A percentile compares a stretch with the other conserved stretches of the same genome.
These are phyloP conservation scores for Ehretia macrophylla DNA, from an alignment of 257 asterid species.

Conservation along the genomic window DNA sequence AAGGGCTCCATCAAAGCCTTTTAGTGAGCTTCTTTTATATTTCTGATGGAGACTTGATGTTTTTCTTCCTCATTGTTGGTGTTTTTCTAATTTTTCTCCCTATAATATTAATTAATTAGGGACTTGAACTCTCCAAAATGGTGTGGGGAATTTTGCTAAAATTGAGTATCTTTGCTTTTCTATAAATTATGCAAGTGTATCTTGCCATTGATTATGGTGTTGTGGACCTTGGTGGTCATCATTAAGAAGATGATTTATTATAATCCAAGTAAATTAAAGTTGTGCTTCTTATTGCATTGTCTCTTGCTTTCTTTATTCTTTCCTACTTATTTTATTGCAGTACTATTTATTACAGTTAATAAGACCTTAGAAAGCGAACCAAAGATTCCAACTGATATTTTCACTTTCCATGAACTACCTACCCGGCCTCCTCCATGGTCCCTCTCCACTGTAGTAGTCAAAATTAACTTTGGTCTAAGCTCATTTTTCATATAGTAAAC, in stretches of 20 bases:
- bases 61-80: not conserved
- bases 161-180: conserved; percentile 24
- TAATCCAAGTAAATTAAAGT: conserved; percentile 12
- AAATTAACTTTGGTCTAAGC: no score
- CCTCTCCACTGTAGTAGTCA: no score
- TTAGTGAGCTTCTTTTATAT: conserved; percentile 9
- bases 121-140: conserved; percentile 41
- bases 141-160: conserved; percentile 48
- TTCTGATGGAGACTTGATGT: not conserved
- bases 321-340: no score
- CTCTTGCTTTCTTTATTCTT: no score
- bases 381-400: no score
- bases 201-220: conserved; percentile 57
- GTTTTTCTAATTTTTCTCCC: conserved; percentile 20
- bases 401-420: no score
- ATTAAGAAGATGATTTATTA: conserved; percentile 45
- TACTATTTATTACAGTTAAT: no score
- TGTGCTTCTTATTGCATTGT: no score
- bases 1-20: conserved; percentile 28
- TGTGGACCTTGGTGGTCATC: conserved; percentile 44
- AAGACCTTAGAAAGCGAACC: no score
- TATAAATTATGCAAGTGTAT: conserved; percentile 35
- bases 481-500: no score
- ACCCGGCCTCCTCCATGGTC: no score
- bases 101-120: conserved; percentile 34